phyloP scores from a whole-genome alignment of 352 stramenopile species.

The Phytophthora litchii region DNA sequence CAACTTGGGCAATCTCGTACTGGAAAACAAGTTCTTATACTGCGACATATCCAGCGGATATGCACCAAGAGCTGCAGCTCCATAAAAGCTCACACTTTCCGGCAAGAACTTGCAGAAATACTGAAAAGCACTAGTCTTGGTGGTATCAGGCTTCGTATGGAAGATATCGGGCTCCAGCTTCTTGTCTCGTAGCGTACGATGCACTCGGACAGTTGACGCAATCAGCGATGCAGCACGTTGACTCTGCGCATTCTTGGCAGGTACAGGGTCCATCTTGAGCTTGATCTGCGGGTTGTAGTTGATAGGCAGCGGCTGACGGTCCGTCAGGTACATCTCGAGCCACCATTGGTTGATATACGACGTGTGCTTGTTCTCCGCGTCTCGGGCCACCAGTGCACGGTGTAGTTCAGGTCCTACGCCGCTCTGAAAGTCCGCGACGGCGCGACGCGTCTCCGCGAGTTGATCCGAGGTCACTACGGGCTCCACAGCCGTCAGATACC shows the following conservation, averaged over 20 bases:
- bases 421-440: conserved; percentile 60
- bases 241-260: conserved; percentile 86
- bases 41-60: conserved; percentile 94
- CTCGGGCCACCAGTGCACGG: conserved; percentile 70
- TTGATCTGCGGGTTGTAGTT: conserved; percentile 94
- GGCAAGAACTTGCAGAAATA: conserved; percentile 86
- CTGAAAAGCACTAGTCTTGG: conserved; percentile 81
- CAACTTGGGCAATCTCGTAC: conserved; percentile 66
- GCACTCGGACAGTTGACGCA: conserved; percentile 81
- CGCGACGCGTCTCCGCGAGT: conserved; percentile 58
- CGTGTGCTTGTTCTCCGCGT: conserved; percentile 85
- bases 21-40: conserved; percentile 91
- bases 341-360: conserved; percentile 94
- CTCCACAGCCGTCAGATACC: conserved; percentile 81
- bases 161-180: conserved; percentile 90
- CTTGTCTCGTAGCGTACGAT: conserved; percentile 79
- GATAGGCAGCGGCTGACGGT: conserved; percentile 86
- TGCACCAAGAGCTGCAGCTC: conserved; percentile 78
- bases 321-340: conserved; percentile 92
- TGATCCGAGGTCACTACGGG: conserved; percentile 66
- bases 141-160: conserved; percentile 85
- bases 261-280: conserved; percentile 81
- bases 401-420: conserved; percentile 75
- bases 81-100: conserved; percentile 88
- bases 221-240: conserved; percentile 88